A percentile compares a stretch with the other conserved stretches of the same genome.
Evolutionary conservation across 768 basidiomycete genomes (phyloP).

Genomic region (Coprinopsis cinerea): DNA sequence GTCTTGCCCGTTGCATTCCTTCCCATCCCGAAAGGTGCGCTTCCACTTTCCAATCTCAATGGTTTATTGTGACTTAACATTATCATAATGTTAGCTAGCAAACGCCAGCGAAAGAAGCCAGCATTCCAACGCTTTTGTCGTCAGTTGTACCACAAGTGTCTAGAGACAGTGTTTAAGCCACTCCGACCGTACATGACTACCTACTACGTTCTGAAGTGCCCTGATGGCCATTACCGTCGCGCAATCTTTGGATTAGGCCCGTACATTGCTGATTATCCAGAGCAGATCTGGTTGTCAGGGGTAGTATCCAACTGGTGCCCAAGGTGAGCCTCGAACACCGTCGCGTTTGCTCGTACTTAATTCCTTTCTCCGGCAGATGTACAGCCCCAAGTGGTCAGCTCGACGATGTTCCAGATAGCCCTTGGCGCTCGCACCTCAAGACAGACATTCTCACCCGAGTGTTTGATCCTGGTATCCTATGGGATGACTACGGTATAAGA

Average conservation of each 20-base stretch:
- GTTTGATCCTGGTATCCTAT: slow-evolving; percentile 23
- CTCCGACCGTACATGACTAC: slow-evolving; percentile 14
- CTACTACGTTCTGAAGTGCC: slow-evolving; percentile 21
- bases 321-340: slow-evolving; percentile 14
- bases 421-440: slow-evolving; percentile 17
- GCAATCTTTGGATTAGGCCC: slow-evolving; percentile 26
- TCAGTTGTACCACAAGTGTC: slow-evolving; percentile 21
- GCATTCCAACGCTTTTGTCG: slow-evolving; percentile 17
- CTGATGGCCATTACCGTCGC: slow-evolving; percentile 28
- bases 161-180: slow-evolving; percentile 14
- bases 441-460: slow-evolving; percentile 19
- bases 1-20: slow-evolving; percentile 27
- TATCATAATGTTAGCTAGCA: slow-evolving; percentile 13
- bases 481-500: slow-evolving; percentile 29
- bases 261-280: slow-evolving; percentile 33
- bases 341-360: not conserved
- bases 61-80: not conserved
- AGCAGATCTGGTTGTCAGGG: slow-evolving; percentile 23
- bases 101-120: slow-evolving; percentile 11
- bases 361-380: slow-evolving; percentile 2
- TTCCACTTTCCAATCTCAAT: not conserved
- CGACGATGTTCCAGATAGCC: slow-evolving; percentile 14
- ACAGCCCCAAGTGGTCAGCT: slow-evolving; percentile 15
- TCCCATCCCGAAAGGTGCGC: slow-evolving; percentile 30
- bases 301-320: slow-evolving; percentile 24